Evolutionary conservation across 768 basidiomycete species (phyloP).

Genomic region (Rhodocollybia butyracea): DNA sequence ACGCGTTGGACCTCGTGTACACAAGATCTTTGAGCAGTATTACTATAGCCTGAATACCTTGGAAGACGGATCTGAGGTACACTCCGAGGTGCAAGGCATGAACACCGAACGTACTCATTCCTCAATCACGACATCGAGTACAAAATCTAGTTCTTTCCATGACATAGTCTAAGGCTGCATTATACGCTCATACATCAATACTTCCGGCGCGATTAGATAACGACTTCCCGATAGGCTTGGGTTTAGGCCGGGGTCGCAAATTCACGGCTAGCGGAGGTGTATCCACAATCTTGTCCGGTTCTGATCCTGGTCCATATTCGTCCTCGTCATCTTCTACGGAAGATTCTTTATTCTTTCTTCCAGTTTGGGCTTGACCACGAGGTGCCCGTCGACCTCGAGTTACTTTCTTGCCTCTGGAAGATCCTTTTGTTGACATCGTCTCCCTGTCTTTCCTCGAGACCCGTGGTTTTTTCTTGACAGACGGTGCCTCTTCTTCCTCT

Average conservation of each 20-base stretch:
- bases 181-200: too few relatives aligned
- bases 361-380: too few relatives aligned
- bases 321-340: conserved; percentile 14
- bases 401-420: conserved; percentile 12
- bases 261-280: conserved; percentile 19
- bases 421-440: not conserved
- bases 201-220: not conserved
- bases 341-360: conserved; percentile 10
- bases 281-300: conserved; percentile 8
- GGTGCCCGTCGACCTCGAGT: not conserved
- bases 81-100: too few relatives aligned
- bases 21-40: too few relatives aligned
- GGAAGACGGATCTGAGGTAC: too few relatives aligned
- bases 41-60: too few relatives aligned
- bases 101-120: too few relatives aligned
- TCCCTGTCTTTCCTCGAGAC: not conserved
- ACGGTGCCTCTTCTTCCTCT: conserved; percentile 23
- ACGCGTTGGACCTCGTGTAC: too few relatives aligned
- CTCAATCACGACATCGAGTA: too few relatives aligned
- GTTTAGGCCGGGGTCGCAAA: conserved; percentile 34
- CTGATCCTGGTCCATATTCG: conserved; percentile 14
- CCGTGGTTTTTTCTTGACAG: conserved; percentile 22
- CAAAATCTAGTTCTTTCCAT: too few relatives aligned
- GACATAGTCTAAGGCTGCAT: too few relatives aligned
- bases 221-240: conserved; percentile 13